Conservation (phyloP, 495 filamentous ascomycete genomes). For the Chaetomium cochliodes region DNA sequence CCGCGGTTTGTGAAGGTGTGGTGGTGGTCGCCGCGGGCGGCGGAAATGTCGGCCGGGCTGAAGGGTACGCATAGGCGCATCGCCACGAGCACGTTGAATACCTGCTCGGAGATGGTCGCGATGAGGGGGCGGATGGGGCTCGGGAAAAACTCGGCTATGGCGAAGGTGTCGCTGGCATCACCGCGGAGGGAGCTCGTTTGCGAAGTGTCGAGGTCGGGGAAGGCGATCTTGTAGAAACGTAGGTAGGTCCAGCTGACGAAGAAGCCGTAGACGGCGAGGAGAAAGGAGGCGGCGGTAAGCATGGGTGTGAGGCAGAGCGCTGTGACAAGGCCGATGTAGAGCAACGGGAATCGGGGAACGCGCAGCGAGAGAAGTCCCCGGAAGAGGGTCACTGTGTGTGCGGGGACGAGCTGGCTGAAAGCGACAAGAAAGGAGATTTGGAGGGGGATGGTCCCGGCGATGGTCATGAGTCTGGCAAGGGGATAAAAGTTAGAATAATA, state of each 20-base stretch:
- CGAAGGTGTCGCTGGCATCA: slow-evolving; percentile 93
- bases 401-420: slow-evolving; percentile 96
- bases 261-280: slow-evolving; percentile 79
- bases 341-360: slow-evolving; percentile 83
- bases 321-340: slow-evolving; percentile 76
- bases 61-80: slow-evolving; percentile 81
- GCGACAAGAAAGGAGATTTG: slow-evolving; percentile 95
- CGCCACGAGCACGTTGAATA: slow-evolving; percentile 72
- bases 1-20: slow-evolving; percentile 50
- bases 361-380: slow-evolving; percentile 83
- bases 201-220: slow-evolving; percentile 60
- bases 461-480: slow-evolving; percentile 62
- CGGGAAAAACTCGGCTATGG: slow-evolving; percentile 93
- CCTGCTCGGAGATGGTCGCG: slow-evolving; percentile 64
- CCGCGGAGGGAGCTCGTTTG: slow-evolving; percentile 68
- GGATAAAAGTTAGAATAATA: slow-evolving; percentile 19
- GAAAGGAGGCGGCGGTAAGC: slow-evolving; percentile 78
- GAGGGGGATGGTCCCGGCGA: slow-evolving; percentile 83
- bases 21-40: slow-evolving; percentile 54
- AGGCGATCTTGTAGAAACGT: slow-evolving; percentile 80
- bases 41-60: slow-evolving; percentile 77
- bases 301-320: slow-evolving; percentile 74
- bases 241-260: slow-evolving; percentile 92
- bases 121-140: slow-evolving; percentile 78
- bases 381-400: slow-evolving; percentile 95